Percentiles rank a stretch among this genome's conserved stretches.
phyloP scores from a whole-genome alignment of 208 protist genomes.

The Trypanosoma boissoni region DNA sequence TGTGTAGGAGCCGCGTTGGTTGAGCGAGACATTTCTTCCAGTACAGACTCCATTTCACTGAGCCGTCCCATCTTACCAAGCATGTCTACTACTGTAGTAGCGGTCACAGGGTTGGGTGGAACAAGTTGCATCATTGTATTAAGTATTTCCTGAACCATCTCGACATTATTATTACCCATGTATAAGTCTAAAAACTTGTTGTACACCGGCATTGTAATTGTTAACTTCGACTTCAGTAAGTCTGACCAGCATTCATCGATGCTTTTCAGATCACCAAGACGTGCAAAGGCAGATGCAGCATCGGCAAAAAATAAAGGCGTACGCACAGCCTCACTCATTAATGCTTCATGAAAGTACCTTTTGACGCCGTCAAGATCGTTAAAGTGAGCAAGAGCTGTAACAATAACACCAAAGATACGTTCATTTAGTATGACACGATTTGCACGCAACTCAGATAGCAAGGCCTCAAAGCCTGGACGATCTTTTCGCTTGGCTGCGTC shows the following conservation, averaged over 20 bases:
- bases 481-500: constrained; percentile 63
- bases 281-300: constrained; percentile 64
- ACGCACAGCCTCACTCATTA: constrained; percentile 39
- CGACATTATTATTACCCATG: constrained; percentile 79
- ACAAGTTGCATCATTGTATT: constrained; percentile 90
- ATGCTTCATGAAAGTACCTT: constrained; percentile 53
- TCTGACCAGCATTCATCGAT: constrained; percentile 82
- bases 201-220: constrained; percentile 85
- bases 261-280: constrained; percentile 43
- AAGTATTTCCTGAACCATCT: constrained; percentile 84
- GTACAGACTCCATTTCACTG: constrained; percentile 82
- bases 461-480: constrained; percentile 39
- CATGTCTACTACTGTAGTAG: constrained; percentile 91
- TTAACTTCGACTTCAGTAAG: constrained; percentile 66
- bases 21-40: constrained; percentile 86
- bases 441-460: constrained; percentile 50
- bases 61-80: constrained; percentile 90
- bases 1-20: constrained; percentile 82
- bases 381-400: constrained; percentile 61
- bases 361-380: constrained; percentile 66
- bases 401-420: constrained; percentile 70
- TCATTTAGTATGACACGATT: constrained; percentile 61
- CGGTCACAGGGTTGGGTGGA: constrained; percentile 86
- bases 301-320: constrained; percentile 81
- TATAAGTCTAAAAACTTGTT: constrained; percentile 90